Percentiles rank a stretch among this genome's conserved stretches.
These are phyloP conservation scores for Venturia nashicola DNA, from an alignment of 2,329 filamentous ascomycete genomes.

Conservation along the genomic window DNA sequence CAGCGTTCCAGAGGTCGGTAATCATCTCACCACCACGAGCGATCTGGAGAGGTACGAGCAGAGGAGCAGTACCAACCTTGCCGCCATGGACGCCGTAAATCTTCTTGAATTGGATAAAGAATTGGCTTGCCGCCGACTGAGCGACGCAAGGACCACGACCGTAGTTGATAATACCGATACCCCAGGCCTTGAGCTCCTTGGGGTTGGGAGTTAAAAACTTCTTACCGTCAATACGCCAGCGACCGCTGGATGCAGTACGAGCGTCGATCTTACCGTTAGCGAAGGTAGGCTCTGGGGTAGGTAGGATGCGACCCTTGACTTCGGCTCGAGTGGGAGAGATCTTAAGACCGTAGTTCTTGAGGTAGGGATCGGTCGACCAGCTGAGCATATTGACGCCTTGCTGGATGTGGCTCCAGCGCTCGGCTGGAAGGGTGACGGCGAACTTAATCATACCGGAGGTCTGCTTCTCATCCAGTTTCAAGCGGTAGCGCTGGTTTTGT, in stretches of 20 bases:
- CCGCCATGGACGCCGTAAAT: slow-evolving; percentile 52
- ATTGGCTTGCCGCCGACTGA: slow-evolving; percentile 23
- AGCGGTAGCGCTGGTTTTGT: slow-evolving; percentile 44
- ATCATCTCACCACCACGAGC: slow-evolving; percentile 38
- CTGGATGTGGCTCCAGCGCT: slow-evolving; percentile 58
- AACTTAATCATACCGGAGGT: slow-evolving; percentile 88
- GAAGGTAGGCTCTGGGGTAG: slow-evolving; percentile 60
- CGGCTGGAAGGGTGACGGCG: slow-evolving; percentile 63
- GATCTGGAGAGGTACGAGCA: slow-evolving; percentile 22
- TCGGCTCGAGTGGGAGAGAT: slow-evolving; percentile 53
- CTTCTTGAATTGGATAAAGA: slow-evolving; percentile 33
- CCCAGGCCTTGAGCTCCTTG: slow-evolving; percentile 58
- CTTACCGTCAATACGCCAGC: slow-evolving; percentile 79
- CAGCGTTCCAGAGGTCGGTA: slow-evolving; percentile 41
- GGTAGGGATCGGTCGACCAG: slow-evolving; percentile 56
- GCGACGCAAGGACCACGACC: slow-evolving; percentile 18
- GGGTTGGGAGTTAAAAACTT: slow-evolving; percentile 59
- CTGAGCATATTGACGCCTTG: slow-evolving; percentile 53
- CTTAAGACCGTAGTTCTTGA: slow-evolving; percentile 61
- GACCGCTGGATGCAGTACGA: slow-evolving; percentile 44
- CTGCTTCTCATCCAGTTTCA: slow-evolving; percentile 49
- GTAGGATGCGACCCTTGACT: slow-evolving; percentile 56
- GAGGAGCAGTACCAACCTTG: slow-evolving; percentile 34
- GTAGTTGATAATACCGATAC: slow-evolving; percentile 53
- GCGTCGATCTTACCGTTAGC: slow-evolving; percentile 17